Conservation (phyloP, 1,284 basidiomycete species). For the Butyriboletus appendiculatus region DNA sequence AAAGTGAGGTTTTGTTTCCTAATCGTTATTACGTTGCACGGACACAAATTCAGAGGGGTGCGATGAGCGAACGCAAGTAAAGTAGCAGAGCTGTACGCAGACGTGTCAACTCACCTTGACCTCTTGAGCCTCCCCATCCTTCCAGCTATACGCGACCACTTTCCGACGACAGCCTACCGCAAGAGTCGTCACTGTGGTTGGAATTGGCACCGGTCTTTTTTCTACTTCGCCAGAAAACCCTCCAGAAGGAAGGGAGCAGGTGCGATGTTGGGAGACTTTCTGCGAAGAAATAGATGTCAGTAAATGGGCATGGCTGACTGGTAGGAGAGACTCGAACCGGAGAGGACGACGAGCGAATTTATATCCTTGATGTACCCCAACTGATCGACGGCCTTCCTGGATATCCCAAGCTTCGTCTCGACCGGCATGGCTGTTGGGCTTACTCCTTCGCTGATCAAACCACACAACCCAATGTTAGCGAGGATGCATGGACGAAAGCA, state of each 20-base stretch:
- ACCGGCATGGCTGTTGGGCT: conserved; percentile 48
- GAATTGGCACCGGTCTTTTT: conserved; percentile 39
- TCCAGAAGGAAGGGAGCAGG: conserved; percentile 52
- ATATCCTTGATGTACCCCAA: conserved; percentile 83
- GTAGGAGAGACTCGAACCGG: conserved; percentile 54
- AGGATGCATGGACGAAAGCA: not conserved
- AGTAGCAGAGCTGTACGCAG: not conserved
- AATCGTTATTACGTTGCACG: not conserved
- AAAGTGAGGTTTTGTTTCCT: conserved; percentile 82
- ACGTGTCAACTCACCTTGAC: conserved; percentile 52
- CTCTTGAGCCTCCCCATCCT: conserved; percentile 79
- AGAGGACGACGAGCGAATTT: conserved; percentile 79
- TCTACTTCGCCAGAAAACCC: conserved; percentile 37
- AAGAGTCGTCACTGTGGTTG: conserved; percentile 71
- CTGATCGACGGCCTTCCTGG: conserved; percentile 79
- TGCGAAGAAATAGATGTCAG: conserved; percentile 29
- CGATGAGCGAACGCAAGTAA: not conserved
- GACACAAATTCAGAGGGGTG: conserved; percentile 2
- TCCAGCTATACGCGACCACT: conserved; percentile 86
- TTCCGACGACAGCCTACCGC: conserved; percentile 87
- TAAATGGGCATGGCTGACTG: conserved; percentile 1
- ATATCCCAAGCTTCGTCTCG: conserved; percentile 66
- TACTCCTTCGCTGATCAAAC: conserved; percentile 31
- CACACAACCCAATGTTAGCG: conserved; percentile 1
- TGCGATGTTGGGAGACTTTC: conserved; percentile 65